phyloP scores from a whole-genome alignment of 1,284 basidiomycete genomes.

The Caloboletus firmus region DNA sequence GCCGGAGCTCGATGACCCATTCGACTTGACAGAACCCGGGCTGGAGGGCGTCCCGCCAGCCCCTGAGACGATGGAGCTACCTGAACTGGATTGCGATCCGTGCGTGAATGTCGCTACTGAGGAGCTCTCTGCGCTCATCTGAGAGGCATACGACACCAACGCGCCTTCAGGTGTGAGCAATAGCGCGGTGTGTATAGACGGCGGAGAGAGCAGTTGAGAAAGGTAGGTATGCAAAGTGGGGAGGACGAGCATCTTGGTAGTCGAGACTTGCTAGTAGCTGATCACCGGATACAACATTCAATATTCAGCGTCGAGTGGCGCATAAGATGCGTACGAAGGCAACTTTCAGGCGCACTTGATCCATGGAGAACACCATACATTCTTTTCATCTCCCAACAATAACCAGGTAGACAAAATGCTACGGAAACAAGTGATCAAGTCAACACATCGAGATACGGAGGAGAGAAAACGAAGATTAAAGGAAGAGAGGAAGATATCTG shows the following conservation, averaged over 20 bases:
- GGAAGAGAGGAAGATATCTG: not conserved
- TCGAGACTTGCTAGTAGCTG: constrained; percentile 4
- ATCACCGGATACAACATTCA: not conserved
- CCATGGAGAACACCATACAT: constrained; percentile 26
- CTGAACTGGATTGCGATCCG: constrained; percentile 10
- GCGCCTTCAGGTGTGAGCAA: constrained; percentile 34
- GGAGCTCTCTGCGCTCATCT: constrained; percentile 8
- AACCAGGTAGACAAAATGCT: constrained; percentile 8
- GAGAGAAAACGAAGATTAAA: constrained; percentile 9
- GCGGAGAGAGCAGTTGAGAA: constrained; percentile 32
- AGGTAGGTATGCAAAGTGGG: constrained; percentile 30
- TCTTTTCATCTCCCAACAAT: constrained; percentile 6
- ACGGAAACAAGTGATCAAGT: constrained; percentile 24
- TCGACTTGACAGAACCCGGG: constrained; percentile 18
- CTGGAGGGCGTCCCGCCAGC: constrained; percentile 12
- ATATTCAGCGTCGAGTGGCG: constrained; percentile 1
- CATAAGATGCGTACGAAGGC: not conserved
- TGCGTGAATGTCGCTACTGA: not conserved
- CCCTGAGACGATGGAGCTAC: constrained; percentile 9
- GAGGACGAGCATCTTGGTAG: constrained; percentile 32
- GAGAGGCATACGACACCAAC: constrained; percentile 36
- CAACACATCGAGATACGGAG: constrained; percentile 6
- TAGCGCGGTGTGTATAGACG: constrained; percentile 31
- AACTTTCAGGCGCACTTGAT: not conserved
- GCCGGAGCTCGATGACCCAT: constrained; percentile 5